Percentiles rank a stretch among this genome's conserved stretches.
Evolutionary conservation across 1,139 yeast genomes (phyloP).

Genomic region (Pichia sp.): DNA sequence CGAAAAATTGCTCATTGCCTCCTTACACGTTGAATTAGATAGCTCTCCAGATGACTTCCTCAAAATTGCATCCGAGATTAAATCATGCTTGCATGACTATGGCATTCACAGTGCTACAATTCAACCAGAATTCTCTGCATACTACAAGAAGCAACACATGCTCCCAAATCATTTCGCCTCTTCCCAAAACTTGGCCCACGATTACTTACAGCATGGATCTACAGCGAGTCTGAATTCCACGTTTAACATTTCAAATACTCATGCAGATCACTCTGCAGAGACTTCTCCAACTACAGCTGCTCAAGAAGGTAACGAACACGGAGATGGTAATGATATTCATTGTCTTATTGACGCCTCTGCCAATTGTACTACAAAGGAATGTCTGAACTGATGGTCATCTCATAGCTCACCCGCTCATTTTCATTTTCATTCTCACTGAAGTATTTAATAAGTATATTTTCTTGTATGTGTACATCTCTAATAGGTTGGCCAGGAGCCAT

Average conservation of each 20-base stretch:
- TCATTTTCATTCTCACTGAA: too few relatives aligned
- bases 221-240: constrained; percentile 6
- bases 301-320: constrained; percentile 10
- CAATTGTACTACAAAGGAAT: constrained; percentile 37
- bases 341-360: constrained; percentile 41
- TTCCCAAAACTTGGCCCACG: constrained; percentile 16
- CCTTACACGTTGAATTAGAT: constrained; percentile 75
- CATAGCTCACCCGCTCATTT: too few relatives aligned
- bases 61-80: constrained; percentile 66
- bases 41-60: constrained; percentile 60
- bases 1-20: constrained; percentile 81
- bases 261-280: constrained; percentile 2
- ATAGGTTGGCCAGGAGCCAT: too few relatives aligned
- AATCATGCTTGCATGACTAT: constrained; percentile 70
- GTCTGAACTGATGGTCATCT: constrained; percentile 23
- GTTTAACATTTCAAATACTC: constrained; percentile 6
- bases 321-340: constrained; percentile 20
- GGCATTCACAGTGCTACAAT: constrained; percentile 94
- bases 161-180: constrained; percentile 25
- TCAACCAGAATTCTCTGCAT: constrained; percentile 70
- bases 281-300: background rate
- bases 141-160: constrained; percentile 23
- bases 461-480: too few relatives aligned
- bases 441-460: too few relatives aligned
- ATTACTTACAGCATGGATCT: constrained; percentile 1